phyloP scores from a whole-genome alignment of 2,329 filamentous ascomycete species.

The Dactylellina sp. region DNA sequence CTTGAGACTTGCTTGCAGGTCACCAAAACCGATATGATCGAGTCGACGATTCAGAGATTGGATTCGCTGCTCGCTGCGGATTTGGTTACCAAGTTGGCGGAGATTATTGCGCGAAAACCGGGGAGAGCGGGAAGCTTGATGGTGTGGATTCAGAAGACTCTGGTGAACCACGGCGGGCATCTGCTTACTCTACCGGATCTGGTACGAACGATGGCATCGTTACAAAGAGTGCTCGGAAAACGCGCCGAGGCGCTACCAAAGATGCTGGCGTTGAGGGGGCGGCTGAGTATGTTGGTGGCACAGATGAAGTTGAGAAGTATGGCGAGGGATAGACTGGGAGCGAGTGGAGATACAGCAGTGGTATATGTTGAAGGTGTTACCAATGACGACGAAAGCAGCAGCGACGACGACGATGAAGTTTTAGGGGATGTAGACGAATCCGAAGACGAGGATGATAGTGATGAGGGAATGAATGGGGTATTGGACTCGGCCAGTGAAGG shows the following conservation, averaged over 20 bases:
- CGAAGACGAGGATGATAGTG: slow-evolving; percentile 65
- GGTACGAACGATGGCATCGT: slow-evolving; percentile 78
- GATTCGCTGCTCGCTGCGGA: slow-evolving; percentile 83
- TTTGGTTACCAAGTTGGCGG: slow-evolving; percentile 84
- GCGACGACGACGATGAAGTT: slow-evolving; percentile 63
- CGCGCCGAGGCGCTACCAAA: slow-evolving; percentile 84
- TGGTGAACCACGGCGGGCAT: slow-evolving; percentile 90
- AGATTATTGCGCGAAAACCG: slow-evolving; percentile 85
- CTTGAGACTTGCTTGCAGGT: slow-evolving; percentile 92
- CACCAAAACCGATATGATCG: slow-evolving; percentile 79
- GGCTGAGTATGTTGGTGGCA: slow-evolving; percentile 91
- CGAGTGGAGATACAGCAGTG: slow-evolving; percentile 67
- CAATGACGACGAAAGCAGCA: slow-evolving; percentile 64
- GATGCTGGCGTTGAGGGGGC: slow-evolving; percentile 89
- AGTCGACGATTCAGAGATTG: slow-evolving; percentile 88
- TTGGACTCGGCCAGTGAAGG: slow-evolving; percentile 66
- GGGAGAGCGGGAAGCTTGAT: slow-evolving; percentile 90
- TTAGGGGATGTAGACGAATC: slow-evolving; percentile 65
- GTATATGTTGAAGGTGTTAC: slow-evolving; percentile 76
- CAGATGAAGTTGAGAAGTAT: slow-evolving; percentile 84
- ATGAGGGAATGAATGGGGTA: slow-evolving; percentile 71
- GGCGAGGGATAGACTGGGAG: slow-evolving; percentile 69
- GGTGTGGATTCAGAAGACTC: slow-evolving; percentile 95
- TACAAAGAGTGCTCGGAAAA: slow-evolving; percentile 89
- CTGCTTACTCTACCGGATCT: slow-evolving; percentile 87